A percentile compares a stretch with the other conserved stretches of the same genome.
phyloP scores from a whole-genome alignment of 768 basidiomycete genomes.

The Boletus barrowsii region DNA sequence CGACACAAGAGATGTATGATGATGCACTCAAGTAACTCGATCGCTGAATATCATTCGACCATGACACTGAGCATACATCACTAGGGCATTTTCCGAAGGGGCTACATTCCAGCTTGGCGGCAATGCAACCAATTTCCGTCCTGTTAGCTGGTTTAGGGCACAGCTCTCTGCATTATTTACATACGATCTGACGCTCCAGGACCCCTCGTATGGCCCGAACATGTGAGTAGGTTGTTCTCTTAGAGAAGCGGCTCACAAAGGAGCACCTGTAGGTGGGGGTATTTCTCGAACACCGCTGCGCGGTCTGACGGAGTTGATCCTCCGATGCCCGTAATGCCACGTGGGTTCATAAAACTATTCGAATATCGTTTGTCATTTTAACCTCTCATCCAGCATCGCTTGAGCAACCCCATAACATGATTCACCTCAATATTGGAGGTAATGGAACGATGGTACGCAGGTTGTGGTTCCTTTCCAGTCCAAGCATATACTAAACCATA shows the following conservation, averaged over 20 bases:
- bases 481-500: neutral
- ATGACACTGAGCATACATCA: neutral
- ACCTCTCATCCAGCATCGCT: slow-evolving; percentile 9
- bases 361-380: neutral
- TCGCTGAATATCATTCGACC: no score
- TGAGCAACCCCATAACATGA: slow-evolving; percentile 20
- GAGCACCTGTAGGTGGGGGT: slow-evolving; percentile 11
- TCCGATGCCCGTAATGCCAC: neutral
- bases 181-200: slow-evolving; percentile 9
- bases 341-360: neutral
- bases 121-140: neutral
- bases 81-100: slow-evolving; percentile 5
- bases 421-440: slow-evolving; percentile 17
- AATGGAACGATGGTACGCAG: slow-evolving; percentile 16
- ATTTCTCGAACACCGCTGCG: slow-evolving; percentile 8
- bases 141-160: slow-evolving; percentile 14
- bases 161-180: slow-evolving; percentile 15
- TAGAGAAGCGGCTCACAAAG: neutral
- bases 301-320: neutral
- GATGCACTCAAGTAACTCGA: slow-evolving; percentile 7
- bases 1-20: slow-evolving; percentile 10
- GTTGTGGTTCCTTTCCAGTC: neutral
- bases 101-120: neutral
- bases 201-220: slow-evolving; percentile 16
- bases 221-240: slow-evolving; percentile 4